Percentiles rank a stretch among this genome's conserved stretches.
These are phyloP conservation scores for Ustilago tritici DNA, from an alignment of 1,284 basidiomycete species.

Conservation along the genomic window DNA sequence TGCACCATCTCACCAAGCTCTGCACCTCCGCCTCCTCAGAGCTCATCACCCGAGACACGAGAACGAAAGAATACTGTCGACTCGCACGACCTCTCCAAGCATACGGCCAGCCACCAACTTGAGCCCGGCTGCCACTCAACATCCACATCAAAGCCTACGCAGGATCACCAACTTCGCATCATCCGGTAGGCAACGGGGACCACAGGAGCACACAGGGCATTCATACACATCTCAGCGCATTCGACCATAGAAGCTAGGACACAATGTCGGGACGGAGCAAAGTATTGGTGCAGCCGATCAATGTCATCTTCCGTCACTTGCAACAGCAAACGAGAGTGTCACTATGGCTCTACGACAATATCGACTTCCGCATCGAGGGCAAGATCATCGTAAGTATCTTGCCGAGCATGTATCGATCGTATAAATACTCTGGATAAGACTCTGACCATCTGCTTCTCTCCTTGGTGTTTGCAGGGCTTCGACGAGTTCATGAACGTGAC, in stretches of 20 bases:
- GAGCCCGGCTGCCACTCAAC: not conserved
- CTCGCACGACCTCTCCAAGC: not conserved
- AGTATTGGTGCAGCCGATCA: slow-evolving; percentile 71
- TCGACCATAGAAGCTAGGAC: not conserved
- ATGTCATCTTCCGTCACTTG: slow-evolving; percentile 98
- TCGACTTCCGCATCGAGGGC: slow-evolving; percentile 96
- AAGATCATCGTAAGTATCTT: slow-evolving; percentile 77
- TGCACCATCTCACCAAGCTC: not conserved
- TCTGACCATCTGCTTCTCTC: not conserved
- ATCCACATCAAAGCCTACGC: not conserved
- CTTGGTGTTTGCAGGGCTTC: slow-evolving; percentile 77
- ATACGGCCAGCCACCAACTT: not conserved
- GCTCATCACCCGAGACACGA: not conserved
- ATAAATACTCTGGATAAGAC: not conserved
- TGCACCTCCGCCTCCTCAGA: not conserved
- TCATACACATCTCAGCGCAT: not conserved
- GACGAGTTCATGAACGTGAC: slow-evolving; percentile 99
- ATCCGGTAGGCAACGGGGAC: not conserved
- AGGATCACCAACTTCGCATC: not conserved
- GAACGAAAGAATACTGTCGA: not conserved
- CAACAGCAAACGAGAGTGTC: slow-evolving; percentile 90
- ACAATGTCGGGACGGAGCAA: slow-evolving; percentile 54
- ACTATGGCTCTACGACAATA: slow-evolving; percentile 97
- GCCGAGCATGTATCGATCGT: not conserved
- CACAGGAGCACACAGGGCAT: not conserved